Evolutionary conservation across 1,284 basidiomycete species (phyloP), one percentile per base, ranked within the genome.

Genomic region (Porphyrellus sp.): DNA sequence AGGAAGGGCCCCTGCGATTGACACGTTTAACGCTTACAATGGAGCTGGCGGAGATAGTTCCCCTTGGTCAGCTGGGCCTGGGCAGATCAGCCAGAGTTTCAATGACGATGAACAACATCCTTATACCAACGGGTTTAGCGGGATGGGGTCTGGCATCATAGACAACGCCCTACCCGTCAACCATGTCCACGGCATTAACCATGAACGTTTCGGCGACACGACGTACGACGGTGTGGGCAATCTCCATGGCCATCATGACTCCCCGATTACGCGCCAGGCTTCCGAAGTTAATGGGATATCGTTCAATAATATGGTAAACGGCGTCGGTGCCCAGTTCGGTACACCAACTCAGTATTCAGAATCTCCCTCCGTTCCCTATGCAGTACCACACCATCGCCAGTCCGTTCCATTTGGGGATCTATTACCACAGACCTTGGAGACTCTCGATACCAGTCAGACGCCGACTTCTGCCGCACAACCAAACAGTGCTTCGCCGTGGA

Each of bases 11-110:
- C 58, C 72, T 30, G 65, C 69, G 28, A 61, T 75, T 42, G 80
- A 81, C 54, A 72, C 71, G 8, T 77, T 76, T 62, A 72, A 73
- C 15, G 70, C 67, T 54, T 75, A 73, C 58, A 65, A 57, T 50
- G 57, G 67, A 42, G 59, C 65, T 46, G 68, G 69, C 46, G 61
- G n/a, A n/a, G n/a, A 67, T 42, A 65, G 60, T 51, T 66, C 68
- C n/a, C 65, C 71, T 43, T 79, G 78, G 78, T 69, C 59, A 41
- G 50, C 66, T 47, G 69, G 65, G 11, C 51, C 57, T 30, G 56
- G 59, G 24, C 59, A 64, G 30, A 52, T 54, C 30, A 53, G 40
- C 20, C 63, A 64, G 16, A 55, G 52, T 46, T 65, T 66, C 33
- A 54, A 47, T 35, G 60, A 63, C 31, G 56, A 55, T 47, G 62